phyloP scores from a whole-genome alignment of 352 stramenopile genomes.

The Peronospora belbahrii region DNA sequence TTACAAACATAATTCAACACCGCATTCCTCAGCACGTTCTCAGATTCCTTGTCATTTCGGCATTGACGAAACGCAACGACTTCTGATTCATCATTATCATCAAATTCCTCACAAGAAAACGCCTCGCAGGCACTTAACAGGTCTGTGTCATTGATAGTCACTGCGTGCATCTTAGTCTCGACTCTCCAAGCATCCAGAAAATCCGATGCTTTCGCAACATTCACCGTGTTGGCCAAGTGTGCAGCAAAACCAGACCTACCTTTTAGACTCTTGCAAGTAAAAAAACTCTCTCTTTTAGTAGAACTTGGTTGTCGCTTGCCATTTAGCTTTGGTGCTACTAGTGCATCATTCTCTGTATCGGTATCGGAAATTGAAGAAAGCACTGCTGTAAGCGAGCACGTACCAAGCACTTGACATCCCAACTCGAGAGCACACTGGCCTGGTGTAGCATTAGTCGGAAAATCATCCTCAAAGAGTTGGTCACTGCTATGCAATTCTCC shows the following conservation, averaged over 20 bases:
- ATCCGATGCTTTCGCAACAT: conserved; percentile 46
- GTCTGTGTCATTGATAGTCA: conserved; percentile 33
- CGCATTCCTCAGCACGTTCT: conserved; percentile 14
- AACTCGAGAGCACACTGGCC: conserved; percentile 66
- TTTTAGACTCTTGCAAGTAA: conserved; percentile 59
- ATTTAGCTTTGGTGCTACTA: conserved; percentile 10
- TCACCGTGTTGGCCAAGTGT: conserved; percentile 61
- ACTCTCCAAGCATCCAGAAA: conserved; percentile 69
- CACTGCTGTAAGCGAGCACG: conserved; percentile 39
- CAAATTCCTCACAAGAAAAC: conserved; percentile 33
- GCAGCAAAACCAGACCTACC: conserved; percentile 56
- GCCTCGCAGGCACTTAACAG: conserved; percentile 36
- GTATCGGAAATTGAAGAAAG: conserved; percentile 23
- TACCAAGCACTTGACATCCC: conserved; percentile 55
- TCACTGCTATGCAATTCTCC: conserved; percentile 19
- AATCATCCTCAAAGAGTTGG: conserved; percentile 54
- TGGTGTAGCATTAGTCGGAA: conserved; percentile 57
- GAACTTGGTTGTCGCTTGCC: conserved; percentile 17
- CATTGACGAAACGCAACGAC: conserved; percentile 15
- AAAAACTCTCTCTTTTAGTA: conserved; percentile 21
- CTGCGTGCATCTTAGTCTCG: conserved; percentile 50
- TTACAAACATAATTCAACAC: conserved; percentile 30
- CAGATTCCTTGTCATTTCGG: conserved; percentile 17
- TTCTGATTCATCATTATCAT: conserved; percentile 15
- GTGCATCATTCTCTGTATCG: conserved; percentile 8